Conservation (phyloP, 2,329 filamentous ascomycete species). For the Xylariaceae sp. region DNA sequence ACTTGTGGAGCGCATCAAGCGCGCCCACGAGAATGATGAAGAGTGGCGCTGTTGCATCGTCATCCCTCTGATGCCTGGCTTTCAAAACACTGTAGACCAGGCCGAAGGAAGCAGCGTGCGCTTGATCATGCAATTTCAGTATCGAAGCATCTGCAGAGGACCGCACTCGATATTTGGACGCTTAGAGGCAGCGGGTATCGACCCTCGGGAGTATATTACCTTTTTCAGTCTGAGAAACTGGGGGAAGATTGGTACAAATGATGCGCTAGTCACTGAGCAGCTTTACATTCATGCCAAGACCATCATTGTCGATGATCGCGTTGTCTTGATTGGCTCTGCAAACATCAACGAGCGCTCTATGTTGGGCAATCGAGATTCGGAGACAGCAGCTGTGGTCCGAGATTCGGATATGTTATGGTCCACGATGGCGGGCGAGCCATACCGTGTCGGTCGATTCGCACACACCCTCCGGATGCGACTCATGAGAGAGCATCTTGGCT, state of each 20-base stretch:
- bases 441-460: constrained; percentile 85
- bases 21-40: constrained; percentile 77
- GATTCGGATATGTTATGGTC: constrained; percentile 92
- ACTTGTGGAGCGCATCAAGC: constrained; percentile 83
- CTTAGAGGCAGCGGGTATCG: constrained; percentile 72
- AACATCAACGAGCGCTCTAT: constrained; percentile 99
- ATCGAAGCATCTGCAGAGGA: constrained; percentile 90
- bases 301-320: constrained; percentile 91
- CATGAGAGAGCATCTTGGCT: constrained; percentile 95
- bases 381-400: constrained; percentile 82
- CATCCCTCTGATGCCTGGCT: constrained; percentile 96
- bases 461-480: constrained; percentile 88
- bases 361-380: constrained; percentile 87
- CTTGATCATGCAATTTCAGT: constrained; percentile 95
- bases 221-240: constrained; percentile 92
- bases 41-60: constrained; percentile 87
- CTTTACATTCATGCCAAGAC: constrained; percentile 97
- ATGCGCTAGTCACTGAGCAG: constrained; percentile 87
- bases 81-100: constrained; percentile 92
- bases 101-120: constrained; percentile 93
- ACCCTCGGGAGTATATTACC: constrained; percentile 90
- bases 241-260: constrained; percentile 82
- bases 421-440: constrained; percentile 84
- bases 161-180: constrained; percentile 89
- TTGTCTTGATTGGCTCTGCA: constrained; percentile 91